Evolutionary conservation across 2,329 filamentous ascomycete species (phyloP).

Genomic region (Aspergillus sp.): DNA sequence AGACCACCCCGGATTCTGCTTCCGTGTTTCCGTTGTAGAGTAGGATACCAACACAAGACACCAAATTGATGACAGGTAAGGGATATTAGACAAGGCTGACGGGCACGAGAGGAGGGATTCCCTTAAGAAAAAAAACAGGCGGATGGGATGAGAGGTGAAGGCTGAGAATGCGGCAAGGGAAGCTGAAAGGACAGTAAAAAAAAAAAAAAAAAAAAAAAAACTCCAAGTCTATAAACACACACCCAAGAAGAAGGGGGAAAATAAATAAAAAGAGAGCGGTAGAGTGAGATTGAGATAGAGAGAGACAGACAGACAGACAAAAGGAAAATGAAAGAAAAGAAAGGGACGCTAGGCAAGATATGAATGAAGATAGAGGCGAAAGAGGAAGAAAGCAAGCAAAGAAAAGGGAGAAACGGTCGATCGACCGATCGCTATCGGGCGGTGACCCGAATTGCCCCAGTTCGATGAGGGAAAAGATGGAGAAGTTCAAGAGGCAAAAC

Average conservation of each 20-base stretch:
- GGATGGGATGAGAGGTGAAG: background rate
- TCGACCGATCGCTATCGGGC: too few relatives aligned
- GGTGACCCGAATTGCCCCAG: too few relatives aligned
- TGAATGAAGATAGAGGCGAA: constrained; percentile 5
- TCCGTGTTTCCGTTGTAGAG: too few relatives aligned
- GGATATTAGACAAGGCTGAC: background rate
- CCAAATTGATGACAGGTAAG: background rate
- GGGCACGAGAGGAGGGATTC: background rate
- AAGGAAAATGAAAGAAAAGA: constrained; percentile 9
- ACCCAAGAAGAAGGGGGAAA: constrained; percentile 5
- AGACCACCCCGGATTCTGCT: too few relatives aligned
- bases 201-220: constrained; percentile 7
- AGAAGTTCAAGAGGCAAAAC: too few relatives aligned
- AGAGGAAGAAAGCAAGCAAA: background rate
- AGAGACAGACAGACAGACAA: constrained; percentile 6
- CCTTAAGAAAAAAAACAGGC: background rate
- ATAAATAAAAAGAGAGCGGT: constrained; percentile 10
- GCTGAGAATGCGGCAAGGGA: background rate
- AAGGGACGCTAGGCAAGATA: constrained; percentile 3
- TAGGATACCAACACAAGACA: background rate
- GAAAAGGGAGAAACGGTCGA: background rate
- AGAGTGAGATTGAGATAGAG: constrained; percentile 7
- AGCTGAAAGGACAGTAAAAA: constrained; percentile 5
- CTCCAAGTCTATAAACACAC: constrained; percentile 7
- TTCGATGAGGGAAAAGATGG: too few relatives aligned